phyloP scores from a whole-genome alignment of 176 grass and related monocot species.

The Zizania latifolia region DNA sequence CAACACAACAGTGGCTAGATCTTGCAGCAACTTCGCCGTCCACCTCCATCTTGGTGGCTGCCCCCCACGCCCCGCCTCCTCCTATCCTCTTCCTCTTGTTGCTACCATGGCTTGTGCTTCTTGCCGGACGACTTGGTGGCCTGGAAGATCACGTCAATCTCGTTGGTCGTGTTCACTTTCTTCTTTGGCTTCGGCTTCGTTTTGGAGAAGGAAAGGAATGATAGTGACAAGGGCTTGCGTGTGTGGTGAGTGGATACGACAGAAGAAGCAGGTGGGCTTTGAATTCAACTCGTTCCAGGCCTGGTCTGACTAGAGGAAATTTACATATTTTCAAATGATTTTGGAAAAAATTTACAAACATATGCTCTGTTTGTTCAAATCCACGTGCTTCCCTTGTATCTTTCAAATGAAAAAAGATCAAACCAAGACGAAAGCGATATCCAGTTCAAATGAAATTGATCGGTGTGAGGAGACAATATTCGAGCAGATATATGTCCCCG shows the following conservation, averaged over 20 bases:
- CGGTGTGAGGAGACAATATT: not conserved
- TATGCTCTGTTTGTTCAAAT: too few species aligned
- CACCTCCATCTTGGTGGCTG: too few species aligned
- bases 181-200: conserved; percentile 43
- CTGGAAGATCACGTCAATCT: conserved; percentile 79
- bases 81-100: conserved; percentile 1
- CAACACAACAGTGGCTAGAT: too few species aligned
- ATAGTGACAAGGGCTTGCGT: conserved; percentile 18
- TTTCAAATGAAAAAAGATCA: not conserved
- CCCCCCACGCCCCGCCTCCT: not conserved
- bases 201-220: not conserved
- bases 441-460: not conserved
- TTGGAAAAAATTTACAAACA: too few species aligned
- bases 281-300: not conserved
- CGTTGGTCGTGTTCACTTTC: conserved; percentile 49
- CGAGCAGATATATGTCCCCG: not conserved
- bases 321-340: too few species aligned
- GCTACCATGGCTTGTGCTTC: conserved; percentile 26
- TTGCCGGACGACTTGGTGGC: conserved; percentile 42
- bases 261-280: not conserved
- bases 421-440: not conserved
- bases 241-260: not conserved
- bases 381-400: not conserved
- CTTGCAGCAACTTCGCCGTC: too few species aligned
- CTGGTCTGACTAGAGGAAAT: not conserved